Evolutionary conservation across 208 protist species (phyloP).

Genomic region (Leptomonas seymouri): DNA sequence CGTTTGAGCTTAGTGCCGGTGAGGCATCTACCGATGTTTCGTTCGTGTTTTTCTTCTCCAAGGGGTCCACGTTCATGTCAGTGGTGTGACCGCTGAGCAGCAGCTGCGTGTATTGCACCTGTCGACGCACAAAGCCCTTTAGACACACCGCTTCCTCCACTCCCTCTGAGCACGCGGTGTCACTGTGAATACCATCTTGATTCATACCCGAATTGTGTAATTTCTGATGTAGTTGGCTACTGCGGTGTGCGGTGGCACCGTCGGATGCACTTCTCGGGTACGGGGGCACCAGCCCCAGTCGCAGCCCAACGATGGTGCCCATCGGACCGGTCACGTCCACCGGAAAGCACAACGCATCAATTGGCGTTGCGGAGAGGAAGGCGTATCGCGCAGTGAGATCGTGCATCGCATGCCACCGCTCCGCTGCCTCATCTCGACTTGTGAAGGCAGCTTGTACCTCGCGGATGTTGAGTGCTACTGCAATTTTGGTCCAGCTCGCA

Average conservation of each 20-base stretch:
- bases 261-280: slow-evolving; percentile 8
- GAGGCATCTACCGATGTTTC: neutral
- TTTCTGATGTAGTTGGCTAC: too few species aligned
- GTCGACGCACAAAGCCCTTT: slow-evolving; percentile 22
- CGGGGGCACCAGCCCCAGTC: slow-evolving; percentile 49
- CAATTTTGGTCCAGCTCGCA: slow-evolving; percentile 3
- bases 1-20: neutral
- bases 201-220: neutral
- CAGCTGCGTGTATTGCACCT: slow-evolving; percentile 30
- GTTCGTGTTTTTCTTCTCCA: neutral
- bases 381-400: slow-evolving; percentile 23
- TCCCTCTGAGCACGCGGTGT: neutral
- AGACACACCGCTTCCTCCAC: slow-evolving; percentile 17
- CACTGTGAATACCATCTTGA: neutral
- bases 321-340: slow-evolving; percentile 55
- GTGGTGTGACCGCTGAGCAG: slow-evolving; percentile 34
- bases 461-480: slow-evolving; percentile 29
- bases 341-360: slow-evolving; percentile 52
- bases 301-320: slow-evolving; percentile 64
- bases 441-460: slow-evolving; percentile 44
- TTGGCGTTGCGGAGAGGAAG: slow-evolving; percentile 32
- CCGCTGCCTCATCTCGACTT: slow-evolving; percentile 35
- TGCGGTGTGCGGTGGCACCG: neutral
- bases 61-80: neutral
- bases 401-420: slow-evolving; percentile 15